phyloP scores from a whole-genome alignment of 2,329 filamentous ascomycete genomes.

The Gliomastix tumulicola region DNA sequence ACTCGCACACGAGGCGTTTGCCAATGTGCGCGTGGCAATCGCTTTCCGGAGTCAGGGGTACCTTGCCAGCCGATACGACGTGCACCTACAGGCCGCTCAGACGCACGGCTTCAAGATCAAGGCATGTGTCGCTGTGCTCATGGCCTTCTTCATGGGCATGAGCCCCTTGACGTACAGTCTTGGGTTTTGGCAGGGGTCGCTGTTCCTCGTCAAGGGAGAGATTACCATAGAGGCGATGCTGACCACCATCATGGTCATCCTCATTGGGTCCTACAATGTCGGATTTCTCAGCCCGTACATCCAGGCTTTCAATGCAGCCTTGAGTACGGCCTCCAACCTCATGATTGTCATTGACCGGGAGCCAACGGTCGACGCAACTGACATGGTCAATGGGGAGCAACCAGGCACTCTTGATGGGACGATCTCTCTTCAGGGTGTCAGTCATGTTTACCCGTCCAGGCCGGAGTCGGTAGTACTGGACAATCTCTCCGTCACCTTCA shows the following conservation, averaged over 20 bases:
- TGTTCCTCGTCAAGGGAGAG: slow-evolving; percentile 56
- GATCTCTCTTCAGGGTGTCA: slow-evolving; percentile 75
- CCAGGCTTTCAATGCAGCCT: slow-evolving; percentile 76
- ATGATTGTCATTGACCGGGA: slow-evolving; percentile 85
- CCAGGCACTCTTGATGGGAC: slow-evolving; percentile 53
- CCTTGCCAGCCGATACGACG: slow-evolving; percentile 68
- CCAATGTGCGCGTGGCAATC: slow-evolving; percentile 74
- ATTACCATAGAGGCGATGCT: slow-evolving; percentile 64
- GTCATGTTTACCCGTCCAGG: slow-evolving; percentile 90
- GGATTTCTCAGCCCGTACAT: slow-evolving; percentile 81
- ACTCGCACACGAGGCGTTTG: slow-evolving; percentile 79
- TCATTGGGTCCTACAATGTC: slow-evolving; percentile 88
- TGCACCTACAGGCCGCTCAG: slow-evolving; percentile 59
- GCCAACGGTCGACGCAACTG: slow-evolving; percentile 76
- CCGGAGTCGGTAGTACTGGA: slow-evolving; percentile 88
- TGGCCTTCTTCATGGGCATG: slow-evolving; percentile 67
- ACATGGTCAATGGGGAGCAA: slow-evolving; percentile 60
- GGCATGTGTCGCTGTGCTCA: slow-evolving; percentile 59
- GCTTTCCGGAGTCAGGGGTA: slow-evolving; percentile 85
- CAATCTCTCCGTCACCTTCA: slow-evolving; percentile 70
- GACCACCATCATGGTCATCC: slow-evolving; percentile 82
- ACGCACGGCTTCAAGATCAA: slow-evolving; percentile 64
- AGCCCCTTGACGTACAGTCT: slow-evolving; percentile 72
- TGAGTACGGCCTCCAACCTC: slow-evolving; percentile 85
- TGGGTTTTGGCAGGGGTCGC: slow-evolving; percentile 71